Percentiles rank a stretch among this genome's conserved stretches.
phyloP scores from a whole-genome alignment of 495 filamentous ascomycete genomes.

The Neurospora sublineolata region DNA sequence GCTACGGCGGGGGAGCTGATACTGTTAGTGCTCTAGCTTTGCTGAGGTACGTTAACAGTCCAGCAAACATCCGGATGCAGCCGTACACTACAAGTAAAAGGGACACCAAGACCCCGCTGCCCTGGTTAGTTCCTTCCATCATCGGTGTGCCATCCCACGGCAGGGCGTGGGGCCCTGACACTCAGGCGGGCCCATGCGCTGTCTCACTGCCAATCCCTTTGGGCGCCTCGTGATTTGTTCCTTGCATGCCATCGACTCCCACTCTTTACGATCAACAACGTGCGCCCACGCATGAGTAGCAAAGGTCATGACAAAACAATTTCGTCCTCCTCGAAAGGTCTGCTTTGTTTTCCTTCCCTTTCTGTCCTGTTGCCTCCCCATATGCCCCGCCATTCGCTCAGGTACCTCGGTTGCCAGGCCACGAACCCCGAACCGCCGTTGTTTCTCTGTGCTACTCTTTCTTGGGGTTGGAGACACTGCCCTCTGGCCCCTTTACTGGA shows the following conservation, averaged over 20 bases:
- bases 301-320: conserved; percentile 24
- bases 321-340: conserved; percentile 4
- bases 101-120: conserved; percentile 9
- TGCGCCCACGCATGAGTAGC: background rate
- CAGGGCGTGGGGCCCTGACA: conserved; percentile 18
- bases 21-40: background rate
- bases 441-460: background rate
- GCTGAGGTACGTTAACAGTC: background rate
- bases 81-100: conserved; percentile 7
- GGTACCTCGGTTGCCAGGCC: background rate
- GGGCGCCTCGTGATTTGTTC: conserved; percentile 24
- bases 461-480: background rate
- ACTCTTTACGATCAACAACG: conserved; percentile 8
- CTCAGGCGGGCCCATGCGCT: background rate
- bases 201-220: conserved; percentile 1
- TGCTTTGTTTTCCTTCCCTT: background rate
- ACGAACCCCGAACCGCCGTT: background rate
- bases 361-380: background rate
- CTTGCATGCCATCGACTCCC: conserved; percentile 21
- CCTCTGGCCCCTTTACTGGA: background rate
- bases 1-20: background rate
- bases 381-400: background rate
- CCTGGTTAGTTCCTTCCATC: background rate
- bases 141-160: background rate
- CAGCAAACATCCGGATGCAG: conserved; percentile 12